Evolutionary conservation across 2,329 filamentous ascomycete genomes (phyloP).

Genomic region (Thyridium curvatum): DNA sequence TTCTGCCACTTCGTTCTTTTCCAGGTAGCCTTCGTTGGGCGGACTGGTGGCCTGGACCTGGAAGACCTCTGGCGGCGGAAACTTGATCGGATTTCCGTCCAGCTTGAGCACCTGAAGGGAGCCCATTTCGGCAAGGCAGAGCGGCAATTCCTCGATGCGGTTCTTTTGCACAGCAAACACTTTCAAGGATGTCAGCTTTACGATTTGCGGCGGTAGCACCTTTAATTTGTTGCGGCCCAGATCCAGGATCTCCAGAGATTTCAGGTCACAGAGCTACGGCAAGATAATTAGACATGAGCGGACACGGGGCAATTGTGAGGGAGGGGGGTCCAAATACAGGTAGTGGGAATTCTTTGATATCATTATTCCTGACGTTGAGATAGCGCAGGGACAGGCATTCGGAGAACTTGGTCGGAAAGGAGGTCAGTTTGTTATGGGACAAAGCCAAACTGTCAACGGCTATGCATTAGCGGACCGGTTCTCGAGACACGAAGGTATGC

Average conservation of each 20-base stretch:
- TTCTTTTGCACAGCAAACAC: constrained; percentile 86
- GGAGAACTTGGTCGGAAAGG: constrained; percentile 64
- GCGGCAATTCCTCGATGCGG: constrained; percentile 74
- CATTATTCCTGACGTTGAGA: constrained; percentile 73
- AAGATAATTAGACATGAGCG: not conserved
- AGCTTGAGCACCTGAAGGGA: constrained; percentile 86
- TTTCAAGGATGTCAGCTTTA: constrained; percentile 76
- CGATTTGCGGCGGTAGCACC: constrained; percentile 71
- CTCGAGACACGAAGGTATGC: too few species aligned
- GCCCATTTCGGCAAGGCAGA: constrained; percentile 82
- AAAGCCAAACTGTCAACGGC: constrained; percentile 57
- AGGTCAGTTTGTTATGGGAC: constrained; percentile 70
- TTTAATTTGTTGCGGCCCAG: constrained; percentile 82
- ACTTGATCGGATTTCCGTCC: constrained; percentile 78
- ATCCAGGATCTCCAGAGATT: constrained; percentile 86
- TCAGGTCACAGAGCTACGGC: constrained; percentile 73
- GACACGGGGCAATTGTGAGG: constrained; percentile 9
- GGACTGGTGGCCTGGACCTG: constrained; percentile 51
- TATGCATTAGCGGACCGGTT: too few species aligned
- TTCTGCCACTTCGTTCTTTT: constrained; percentile 60
- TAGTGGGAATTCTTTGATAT: constrained; percentile 57
- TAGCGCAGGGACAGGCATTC: constrained; percentile 75
- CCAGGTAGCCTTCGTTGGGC: constrained; percentile 46
- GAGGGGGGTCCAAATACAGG: constrained; percentile 33
- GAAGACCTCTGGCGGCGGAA: constrained; percentile 67